Base-by-base conservation (phyloP, 371 early-diverging fungal genomes). In the Nematocida major region DNA sequence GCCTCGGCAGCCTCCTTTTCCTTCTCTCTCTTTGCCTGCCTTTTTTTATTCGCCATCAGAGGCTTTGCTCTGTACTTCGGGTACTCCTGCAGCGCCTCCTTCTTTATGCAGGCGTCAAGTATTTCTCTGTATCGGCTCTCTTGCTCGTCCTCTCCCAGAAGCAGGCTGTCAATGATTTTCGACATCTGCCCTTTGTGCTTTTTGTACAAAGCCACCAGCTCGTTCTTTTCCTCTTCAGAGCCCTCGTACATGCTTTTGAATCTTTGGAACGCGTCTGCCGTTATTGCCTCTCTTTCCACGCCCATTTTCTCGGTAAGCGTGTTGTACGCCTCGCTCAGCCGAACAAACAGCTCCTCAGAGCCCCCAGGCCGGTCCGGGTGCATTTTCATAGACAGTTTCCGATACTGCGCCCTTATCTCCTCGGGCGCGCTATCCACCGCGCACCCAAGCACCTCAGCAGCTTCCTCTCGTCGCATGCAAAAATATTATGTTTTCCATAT, bases 361-460 rank as follows among this genome's bases (percentile, higher is more conserved):
- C 90, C 65, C 90, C 88, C 67, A 91, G 88, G 93, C 79, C 88
- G 88, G 83, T 90, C 91, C 22, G 93, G 93, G 81, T 93, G 93
- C 82, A 89, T 88, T 83, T 88, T 84, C 50, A 91, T 81, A 3
- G 91, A 91, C 39, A 95, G 85, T 69, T 88, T 89, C 67, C 90
- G 89, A 86, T 91, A 97, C 47, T 91, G 91, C 79, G 89, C 90
- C 79, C 90, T 92, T 81, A 96, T 94, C 76, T 94, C 92, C 54
- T 87, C 86, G 78, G 87, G 86, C 13, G 88, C 83, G 11, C 93
- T 93, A 34, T 87, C 86, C 39, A 90, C 88, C 11, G 89, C 83
- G 22, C 95, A 89, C 15, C 90, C 93, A 18, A 97, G 87, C 28
- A 94, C 81, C 76, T 92, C 91, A 84, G 94, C 91, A 66, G 82